phyloP scores from a whole-genome alignment of 352 stramenopile genomes.

The Pythium coloratum region DNA sequence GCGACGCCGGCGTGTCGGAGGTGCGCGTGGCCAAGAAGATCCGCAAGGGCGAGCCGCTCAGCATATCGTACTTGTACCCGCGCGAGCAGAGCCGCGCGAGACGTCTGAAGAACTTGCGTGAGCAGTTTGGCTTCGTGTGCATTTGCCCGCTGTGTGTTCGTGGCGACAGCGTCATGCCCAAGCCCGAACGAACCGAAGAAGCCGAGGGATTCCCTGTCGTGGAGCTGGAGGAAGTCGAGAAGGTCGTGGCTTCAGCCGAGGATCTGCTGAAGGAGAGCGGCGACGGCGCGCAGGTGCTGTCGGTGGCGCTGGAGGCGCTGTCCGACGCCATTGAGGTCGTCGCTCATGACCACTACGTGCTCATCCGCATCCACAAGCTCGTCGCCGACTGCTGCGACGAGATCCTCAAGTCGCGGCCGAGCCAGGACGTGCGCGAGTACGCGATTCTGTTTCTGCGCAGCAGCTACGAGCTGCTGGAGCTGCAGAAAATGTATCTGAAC shows the following conservation, averaged over 20 bases:
- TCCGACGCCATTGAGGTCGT: conserved; percentile 82
- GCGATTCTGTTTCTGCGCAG: conserved; percentile 87
- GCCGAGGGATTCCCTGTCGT: conserved; percentile 18
- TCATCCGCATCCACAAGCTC: conserved; percentile 90
- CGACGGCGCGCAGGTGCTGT: conserved; percentile 54
- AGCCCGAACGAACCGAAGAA: conserved; percentile 26
- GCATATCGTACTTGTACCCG: conserved; percentile 93
- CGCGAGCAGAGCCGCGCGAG: conserved; percentile 85
- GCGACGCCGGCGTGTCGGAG: conserved; percentile 78
- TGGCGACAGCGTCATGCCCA: conserved; percentile 65
- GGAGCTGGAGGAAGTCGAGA: conserved; percentile 63
- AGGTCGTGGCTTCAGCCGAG: conserved; percentile 55
- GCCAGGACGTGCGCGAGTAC: conserved; percentile 75
- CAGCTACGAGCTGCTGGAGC: conserved; percentile 84
- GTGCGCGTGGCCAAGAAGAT: conserved; percentile 88
- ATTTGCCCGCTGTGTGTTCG: conserved; percentile 62
- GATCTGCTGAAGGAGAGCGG: conserved; percentile 56
- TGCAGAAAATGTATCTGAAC: conserved; percentile 84
- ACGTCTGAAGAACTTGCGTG: conserved; percentile 75
- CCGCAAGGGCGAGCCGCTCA: conserved; percentile 86
- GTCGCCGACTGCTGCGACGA: conserved; percentile 90
- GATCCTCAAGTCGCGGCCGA: conserved; percentile 63
- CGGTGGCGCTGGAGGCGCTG: conserved; percentile 73
- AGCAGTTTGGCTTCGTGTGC: conserved; percentile 93
- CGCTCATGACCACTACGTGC: conserved; percentile 84